Conservation (phyloP, 2,329 filamentous ascomycete genomes). For the Fusarium sp. region DNA sequence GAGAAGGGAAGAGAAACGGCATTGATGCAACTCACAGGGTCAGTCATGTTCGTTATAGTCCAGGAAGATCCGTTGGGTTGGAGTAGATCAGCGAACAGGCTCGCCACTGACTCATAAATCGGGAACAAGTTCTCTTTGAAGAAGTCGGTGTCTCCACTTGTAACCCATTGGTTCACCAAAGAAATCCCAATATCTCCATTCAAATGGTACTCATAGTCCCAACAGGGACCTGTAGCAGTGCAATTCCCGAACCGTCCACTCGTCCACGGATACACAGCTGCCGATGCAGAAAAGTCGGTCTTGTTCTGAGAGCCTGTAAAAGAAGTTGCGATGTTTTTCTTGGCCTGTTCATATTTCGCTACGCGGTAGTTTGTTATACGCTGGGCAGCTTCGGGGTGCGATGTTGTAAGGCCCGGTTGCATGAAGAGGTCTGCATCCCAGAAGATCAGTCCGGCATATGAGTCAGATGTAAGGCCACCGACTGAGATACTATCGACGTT, state of each 20-base stretch:
- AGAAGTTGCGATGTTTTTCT: not conserved
- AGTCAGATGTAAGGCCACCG: conserved; percentile 3
- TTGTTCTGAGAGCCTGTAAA: conserved; percentile 1
- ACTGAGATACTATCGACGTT: conserved; percentile 7
- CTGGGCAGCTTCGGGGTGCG: not conserved
- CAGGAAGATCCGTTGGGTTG: not conserved
- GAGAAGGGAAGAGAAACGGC: rapidly evolving
- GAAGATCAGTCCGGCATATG: conserved; percentile 3
- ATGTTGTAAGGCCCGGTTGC: conserved; percentile 11
- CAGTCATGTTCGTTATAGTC: conserved; percentile 9
- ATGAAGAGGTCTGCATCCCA: conserved; percentile 15
- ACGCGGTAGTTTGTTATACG: conserved; percentile 13
- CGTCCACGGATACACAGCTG: conserved; percentile 12
- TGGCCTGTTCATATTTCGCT: not conserved
- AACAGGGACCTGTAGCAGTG: conserved; percentile 7
- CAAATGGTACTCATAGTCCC: conserved; percentile 10
- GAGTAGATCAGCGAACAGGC: not conserved
- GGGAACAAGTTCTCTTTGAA: conserved; percentile 1
- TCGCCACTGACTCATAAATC: not conserved
- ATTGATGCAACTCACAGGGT: not conserved
- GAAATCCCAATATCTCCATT: conserved; percentile 2
- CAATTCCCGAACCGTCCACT: not conserved
- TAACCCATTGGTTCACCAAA: conserved; percentile 9
- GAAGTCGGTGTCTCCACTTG: not conserved
- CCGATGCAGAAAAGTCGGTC: not conserved